These are phyloP conservation scores for Fusarium nanum DNA, from an alignment of 2,329 filamentous ascomycete species.

Conservation along the genomic window DNA sequence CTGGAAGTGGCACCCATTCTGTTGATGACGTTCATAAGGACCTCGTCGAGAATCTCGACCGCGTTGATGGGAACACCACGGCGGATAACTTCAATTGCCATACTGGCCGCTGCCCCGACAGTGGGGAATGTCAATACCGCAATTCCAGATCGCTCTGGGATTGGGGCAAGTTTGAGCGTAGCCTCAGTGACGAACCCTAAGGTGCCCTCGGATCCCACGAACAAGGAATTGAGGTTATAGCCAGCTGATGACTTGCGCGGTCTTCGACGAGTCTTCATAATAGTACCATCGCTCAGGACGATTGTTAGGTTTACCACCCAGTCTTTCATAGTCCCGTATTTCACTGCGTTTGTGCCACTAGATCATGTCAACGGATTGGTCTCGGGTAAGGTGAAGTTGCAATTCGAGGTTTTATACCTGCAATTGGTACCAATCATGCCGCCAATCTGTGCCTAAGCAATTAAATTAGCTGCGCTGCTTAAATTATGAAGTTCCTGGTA, in stretches of 20 bases:
- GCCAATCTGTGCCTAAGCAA: slow-evolving; percentile 72
- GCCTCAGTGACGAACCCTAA: slow-evolving; percentile 85
- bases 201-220: slow-evolving; percentile 85
- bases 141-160: slow-evolving; percentile 80
- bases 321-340: slow-evolving; percentile 88
- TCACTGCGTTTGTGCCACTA: slow-evolving; percentile 78
- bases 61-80: slow-evolving; percentile 78
- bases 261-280: slow-evolving; percentile 81
- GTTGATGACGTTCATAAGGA: slow-evolving; percentile 88
- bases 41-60: slow-evolving; percentile 89
- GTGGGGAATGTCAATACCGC: slow-evolving; percentile 83
- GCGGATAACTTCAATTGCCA: slow-evolving; percentile 79
- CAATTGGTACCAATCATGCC: slow-evolving; percentile 86
- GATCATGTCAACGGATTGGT: rapidly evolving
- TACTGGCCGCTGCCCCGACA: slow-evolving; percentile 79
- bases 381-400: neutral
- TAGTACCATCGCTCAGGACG: slow-evolving; percentile 79
- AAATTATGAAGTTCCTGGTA: rapidly evolving
- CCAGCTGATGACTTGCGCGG: slow-evolving; percentile 84
- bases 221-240: slow-evolving; percentile 83
- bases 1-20: slow-evolving; percentile 73
- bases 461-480: slow-evolving; percentile 51
- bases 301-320: slow-evolving; percentile 89
- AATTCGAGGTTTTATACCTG: slow-evolving; percentile 50
- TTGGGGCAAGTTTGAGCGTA: slow-evolving; percentile 80